phyloP scores from a whole-genome alignment of 2,329 filamentous ascomycete genomes.

The Aureobasidium sp. region DNA sequence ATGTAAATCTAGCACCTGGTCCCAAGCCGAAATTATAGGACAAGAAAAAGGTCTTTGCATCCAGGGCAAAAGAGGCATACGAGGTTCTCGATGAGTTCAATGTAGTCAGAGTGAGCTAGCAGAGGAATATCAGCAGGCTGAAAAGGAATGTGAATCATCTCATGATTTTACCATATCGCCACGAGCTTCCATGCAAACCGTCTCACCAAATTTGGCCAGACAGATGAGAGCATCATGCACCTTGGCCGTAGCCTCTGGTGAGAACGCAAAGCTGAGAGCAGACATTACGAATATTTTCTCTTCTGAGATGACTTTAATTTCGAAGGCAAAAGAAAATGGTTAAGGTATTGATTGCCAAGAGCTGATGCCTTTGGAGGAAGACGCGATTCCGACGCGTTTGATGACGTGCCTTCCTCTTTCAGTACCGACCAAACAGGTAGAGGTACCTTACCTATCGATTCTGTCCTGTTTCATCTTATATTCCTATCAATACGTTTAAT shows the following conservation, averaged over 20 bases:
- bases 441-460: no score
- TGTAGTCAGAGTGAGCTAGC: conserved; percentile 62
- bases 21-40: conserved; percentile 53
- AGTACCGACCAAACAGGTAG: not conserved
- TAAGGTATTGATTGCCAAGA: not conserved
- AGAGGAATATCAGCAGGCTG: not conserved
- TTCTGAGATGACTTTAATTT: not conserved
- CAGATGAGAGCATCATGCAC: conserved; percentile 68
- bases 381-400: conserved; percentile 11
- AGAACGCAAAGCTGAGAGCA: conserved; percentile 61
- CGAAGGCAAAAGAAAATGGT: not conserved
- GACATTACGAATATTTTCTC: conserved; percentile 27
- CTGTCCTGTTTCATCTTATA: not conserved
- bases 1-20: conserved; percentile 50
- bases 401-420: not conserved
- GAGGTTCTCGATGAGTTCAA: conserved; percentile 75
- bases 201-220: conserved; percentile 70
- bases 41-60: conserved; percentile 61
- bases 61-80: conserved; percentile 64
- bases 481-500: not conserved
- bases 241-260: conserved; percentile 60
- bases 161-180: conserved; percentile 51
- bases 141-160: not conserved
- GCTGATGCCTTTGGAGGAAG: conserved; percentile 2
- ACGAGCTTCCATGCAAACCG: conserved; percentile 65